These are phyloP conservation scores for Trichoderma sp. DNA, from an alignment of 2,329 filamentous ascomycete genomes.

Conservation along the genomic window DNA sequence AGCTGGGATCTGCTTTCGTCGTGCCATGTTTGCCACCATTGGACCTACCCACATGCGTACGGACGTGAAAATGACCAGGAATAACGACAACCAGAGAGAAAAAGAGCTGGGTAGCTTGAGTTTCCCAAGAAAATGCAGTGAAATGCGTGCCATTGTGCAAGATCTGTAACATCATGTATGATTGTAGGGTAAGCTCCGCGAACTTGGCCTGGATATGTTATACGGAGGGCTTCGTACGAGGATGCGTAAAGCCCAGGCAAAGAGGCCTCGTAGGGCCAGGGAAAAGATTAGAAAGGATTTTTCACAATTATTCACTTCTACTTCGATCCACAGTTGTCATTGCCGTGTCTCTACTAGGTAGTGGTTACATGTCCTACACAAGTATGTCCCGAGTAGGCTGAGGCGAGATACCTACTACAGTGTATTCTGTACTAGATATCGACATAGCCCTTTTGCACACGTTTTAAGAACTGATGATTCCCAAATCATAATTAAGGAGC, in stretches of 20 bases:
- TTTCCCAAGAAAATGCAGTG: background rate
- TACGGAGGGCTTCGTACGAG: background rate
- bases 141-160: background rate
- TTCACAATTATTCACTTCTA: background rate
- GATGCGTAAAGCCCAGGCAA: background rate
- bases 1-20: background rate
- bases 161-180: background rate
- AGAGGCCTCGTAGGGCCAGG: background rate
- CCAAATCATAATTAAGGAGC: background rate
- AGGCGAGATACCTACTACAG: too few relatives aligned
- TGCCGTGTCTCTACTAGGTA: background rate
- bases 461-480: background rate
- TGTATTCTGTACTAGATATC: background rate
- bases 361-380: background rate
- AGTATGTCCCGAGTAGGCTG: background rate
- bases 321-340: background rate
- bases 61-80: background rate
- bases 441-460: background rate
- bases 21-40: background rate
- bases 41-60: background rate
- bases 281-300: background rate
- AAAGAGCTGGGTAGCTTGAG: background rate
- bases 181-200: background rate
- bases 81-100: background rate
- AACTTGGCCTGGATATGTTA: background rate